Conservation (phyloP, 2,329 filamentous ascomycete genomes). For the Beauveria sp. region DNA sequence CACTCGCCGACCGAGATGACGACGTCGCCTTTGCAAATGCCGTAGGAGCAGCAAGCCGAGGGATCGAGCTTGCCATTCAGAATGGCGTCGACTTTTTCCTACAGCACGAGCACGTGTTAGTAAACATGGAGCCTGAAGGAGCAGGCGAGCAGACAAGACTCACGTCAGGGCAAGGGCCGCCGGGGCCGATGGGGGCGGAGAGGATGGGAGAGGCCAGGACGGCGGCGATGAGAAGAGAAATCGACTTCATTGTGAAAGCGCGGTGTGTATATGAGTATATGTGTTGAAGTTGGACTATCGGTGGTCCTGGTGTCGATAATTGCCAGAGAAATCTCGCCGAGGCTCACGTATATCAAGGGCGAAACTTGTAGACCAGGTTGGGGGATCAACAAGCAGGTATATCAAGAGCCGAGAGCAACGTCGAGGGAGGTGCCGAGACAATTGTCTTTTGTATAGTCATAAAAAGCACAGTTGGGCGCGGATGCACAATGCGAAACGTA, state of each 20-base stretch:
- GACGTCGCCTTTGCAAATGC: constrained; percentile 42
- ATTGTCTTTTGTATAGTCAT: not conserved
- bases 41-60: constrained; percentile 48
- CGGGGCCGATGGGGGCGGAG: constrained; percentile 19
- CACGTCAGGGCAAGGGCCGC: constrained; percentile 28
- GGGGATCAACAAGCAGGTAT: not conserved
- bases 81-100: constrained; percentile 34
- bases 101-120: not conserved
- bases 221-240: constrained; percentile 15
- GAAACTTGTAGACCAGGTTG: not conserved
- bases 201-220: constrained; percentile 12
- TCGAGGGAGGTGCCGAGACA: not conserved
- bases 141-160: constrained; percentile 11
- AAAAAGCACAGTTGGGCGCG: not conserved
- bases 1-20: constrained; percentile 36
- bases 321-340: not conserved
- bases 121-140: not conserved
- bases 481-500: not conserved
- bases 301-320: not conserved
- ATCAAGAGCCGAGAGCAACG: not conserved
- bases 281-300: not conserved
- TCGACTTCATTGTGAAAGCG: constrained; percentile 16
- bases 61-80: constrained; percentile 39
- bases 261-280: not conserved
- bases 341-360: not conserved